A percentile compares a stretch with the other conserved stretches of the same genome.
These are phyloP conservation scores for Neocatenulostroma microsporum DNA, from an alignment of 2,329 filamentous ascomycete species.

Conservation along the genomic window DNA sequence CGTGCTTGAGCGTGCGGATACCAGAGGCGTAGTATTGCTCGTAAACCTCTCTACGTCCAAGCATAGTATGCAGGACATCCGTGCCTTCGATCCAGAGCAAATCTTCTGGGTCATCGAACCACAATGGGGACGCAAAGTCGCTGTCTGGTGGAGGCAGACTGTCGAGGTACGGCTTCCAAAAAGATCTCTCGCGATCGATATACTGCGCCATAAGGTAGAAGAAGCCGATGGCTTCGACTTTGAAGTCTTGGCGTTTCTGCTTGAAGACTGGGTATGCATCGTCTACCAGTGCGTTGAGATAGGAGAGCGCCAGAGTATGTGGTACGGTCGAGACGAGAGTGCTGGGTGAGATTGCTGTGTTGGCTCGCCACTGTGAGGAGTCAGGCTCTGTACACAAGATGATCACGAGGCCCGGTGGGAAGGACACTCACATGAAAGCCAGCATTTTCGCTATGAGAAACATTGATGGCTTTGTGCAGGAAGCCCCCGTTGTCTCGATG, in stretches of 20 bases:
- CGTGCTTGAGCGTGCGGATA: slow-evolving; percentile 22
- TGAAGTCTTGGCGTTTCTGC: slow-evolving; percentile 18
- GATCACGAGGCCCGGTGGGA: too few species aligned
- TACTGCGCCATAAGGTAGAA: slow-evolving; percentile 32
- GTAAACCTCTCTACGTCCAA: slow-evolving; percentile 29
- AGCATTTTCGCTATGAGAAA: slow-evolving; percentile 17
- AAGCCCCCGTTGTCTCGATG: slow-evolving; percentile 25
- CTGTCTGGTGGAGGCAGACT: slow-evolving; percentile 25
- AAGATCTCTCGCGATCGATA: slow-evolving; percentile 25
- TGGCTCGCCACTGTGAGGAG: slow-evolving; percentile 13
- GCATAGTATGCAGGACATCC: slow-evolving; percentile 26
- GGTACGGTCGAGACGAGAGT: slow-evolving; percentile 23
- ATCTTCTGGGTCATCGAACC: slow-evolving; percentile 27
- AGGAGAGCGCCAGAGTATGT: slow-evolving; percentile 28
- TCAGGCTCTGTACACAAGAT: too few species aligned
- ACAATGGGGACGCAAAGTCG: slow-evolving; percentile 27
- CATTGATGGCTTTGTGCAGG: slow-evolving; percentile 20
- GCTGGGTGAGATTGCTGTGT: slow-evolving; percentile 13
- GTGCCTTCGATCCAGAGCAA: slow-evolving; percentile 29
- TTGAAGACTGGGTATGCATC: slow-evolving; percentile 26
- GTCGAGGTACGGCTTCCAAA: slow-evolving; percentile 32
- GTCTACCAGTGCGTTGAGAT: slow-evolving; percentile 31
- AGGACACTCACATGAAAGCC: slow-evolving; percentile 20
- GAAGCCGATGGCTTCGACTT: slow-evolving; percentile 27
- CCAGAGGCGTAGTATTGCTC: slow-evolving; percentile 31